phyloP scores from a whole-genome alignment of 2,329 filamentous ascomycete species.

The Colletotrichum spinosum region DNA sequence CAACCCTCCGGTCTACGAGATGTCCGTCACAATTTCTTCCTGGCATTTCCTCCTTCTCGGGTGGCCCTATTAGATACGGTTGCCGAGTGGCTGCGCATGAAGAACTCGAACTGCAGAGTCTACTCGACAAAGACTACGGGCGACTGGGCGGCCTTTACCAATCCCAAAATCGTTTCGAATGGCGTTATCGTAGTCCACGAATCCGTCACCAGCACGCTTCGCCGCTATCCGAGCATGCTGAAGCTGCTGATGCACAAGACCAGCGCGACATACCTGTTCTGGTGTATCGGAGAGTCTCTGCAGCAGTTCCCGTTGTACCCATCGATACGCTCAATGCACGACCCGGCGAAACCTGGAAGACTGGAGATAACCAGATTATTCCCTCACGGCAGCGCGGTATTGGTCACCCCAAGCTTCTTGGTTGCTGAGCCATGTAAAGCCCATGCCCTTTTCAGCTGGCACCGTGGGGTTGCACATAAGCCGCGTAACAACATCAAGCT shows the following conservation, averaged over 20 bases:
- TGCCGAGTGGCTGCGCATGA: slow-evolving; percentile 56
- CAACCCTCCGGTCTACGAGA: slow-evolving; percentile 32
- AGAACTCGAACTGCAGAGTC: slow-evolving; percentile 54
- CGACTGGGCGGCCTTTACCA: slow-evolving; percentile 59
- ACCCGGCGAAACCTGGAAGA: slow-evolving; percentile 14
- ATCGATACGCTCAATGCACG: slow-evolving; percentile 23
- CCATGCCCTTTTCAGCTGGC: slow-evolving; percentile 51
- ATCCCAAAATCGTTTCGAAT: slow-evolving; percentile 38
- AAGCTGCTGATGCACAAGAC: slow-evolving; percentile 46
- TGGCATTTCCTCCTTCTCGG: slow-evolving; percentile 59
- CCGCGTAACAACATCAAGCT: slow-evolving; percentile 39
- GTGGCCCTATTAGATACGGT: slow-evolving; percentile 51
- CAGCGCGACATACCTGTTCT: slow-evolving; percentile 48
- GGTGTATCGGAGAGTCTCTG: slow-evolving; percentile 53
- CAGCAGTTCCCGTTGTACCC: slow-evolving; percentile 37
- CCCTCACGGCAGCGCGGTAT: slow-evolving; percentile 46
- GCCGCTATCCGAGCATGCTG: slow-evolving; percentile 53
- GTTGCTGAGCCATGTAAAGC: slow-evolving; percentile 50
- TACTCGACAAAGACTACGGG: slow-evolving; percentile 55
- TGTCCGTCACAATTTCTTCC: slow-evolving; percentile 54
- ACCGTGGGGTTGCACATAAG: slow-evolving; percentile 28
- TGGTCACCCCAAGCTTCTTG: slow-evolving; percentile 58
- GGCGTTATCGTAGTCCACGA: slow-evolving; percentile 60
- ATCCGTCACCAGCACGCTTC: slow-evolving; percentile 49
- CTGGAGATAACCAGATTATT: slow-evolving; percentile 42